Evolutionary conservation across 2,329 filamentous ascomycete genomes (phyloP).

Genomic region (Penicillium sumatraense): DNA sequence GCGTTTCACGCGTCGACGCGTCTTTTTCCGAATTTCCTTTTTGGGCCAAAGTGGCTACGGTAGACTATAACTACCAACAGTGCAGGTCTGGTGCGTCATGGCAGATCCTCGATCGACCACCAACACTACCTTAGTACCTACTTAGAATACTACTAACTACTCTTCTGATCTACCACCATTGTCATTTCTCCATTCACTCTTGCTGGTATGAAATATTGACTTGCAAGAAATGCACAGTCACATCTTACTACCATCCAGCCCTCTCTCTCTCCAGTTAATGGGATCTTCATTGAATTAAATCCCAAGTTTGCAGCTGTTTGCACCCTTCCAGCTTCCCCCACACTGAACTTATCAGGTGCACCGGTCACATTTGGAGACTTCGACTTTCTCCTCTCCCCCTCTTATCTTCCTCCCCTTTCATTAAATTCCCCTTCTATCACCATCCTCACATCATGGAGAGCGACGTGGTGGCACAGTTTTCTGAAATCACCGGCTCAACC

Average conservation of each 20-base stretch:
- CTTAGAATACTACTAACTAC: background rate
- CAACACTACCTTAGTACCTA: background rate
- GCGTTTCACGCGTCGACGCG: conserved; percentile 17
- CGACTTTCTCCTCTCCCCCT: conserved; percentile 4
- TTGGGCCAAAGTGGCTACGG: conserved; percentile 11
- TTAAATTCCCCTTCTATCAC: conserved; percentile 6
- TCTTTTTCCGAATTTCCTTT: conserved; percentile 16
- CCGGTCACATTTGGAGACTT: background rate
- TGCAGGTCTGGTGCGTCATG: conserved; percentile 15
- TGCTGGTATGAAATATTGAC: too few species aligned
- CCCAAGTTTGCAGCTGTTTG: conserved; percentile 38
- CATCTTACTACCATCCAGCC: conserved; percentile 1
- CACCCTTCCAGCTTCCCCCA: conserved; percentile 24
- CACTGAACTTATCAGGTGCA: conserved; percentile 3
- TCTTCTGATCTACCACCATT: too few species aligned
- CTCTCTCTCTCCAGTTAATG: conserved; percentile 1
- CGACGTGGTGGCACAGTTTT: conserved; percentile 74
- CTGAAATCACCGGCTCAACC: conserved; percentile 76
- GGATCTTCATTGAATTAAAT: conserved; percentile 15
- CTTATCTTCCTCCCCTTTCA: background rate
- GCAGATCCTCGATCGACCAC: background rate
- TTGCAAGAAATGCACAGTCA: too few species aligned
- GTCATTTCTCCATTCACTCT: too few species aligned
- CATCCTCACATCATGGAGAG: conserved; percentile 63
- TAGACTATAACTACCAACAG: background rate